Conservation (phyloP, 2,329 filamentous ascomycete species). For the Remersonia thermophila region DNA sequence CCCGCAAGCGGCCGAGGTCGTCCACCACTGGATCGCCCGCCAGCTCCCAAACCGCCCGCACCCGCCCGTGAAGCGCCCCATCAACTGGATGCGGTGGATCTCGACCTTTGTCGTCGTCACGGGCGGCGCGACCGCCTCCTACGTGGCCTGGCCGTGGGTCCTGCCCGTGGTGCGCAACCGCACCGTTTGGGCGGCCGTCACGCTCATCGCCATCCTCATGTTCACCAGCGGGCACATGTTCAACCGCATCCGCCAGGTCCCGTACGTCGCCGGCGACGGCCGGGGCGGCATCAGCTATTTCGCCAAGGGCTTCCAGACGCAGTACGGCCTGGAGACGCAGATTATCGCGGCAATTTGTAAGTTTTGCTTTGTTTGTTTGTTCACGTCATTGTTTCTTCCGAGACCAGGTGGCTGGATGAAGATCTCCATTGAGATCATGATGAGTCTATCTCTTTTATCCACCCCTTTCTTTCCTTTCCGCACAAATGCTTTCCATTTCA, state of each 20-base stretch:
- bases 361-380: slow-evolving; percentile 2
- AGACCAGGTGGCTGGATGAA: too few relatives aligned
- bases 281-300: slow-evolving; percentile 83
- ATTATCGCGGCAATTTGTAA: slow-evolving; percentile 88
- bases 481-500: too few relatives aligned
- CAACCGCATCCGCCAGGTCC: slow-evolving; percentile 93
- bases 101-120: slow-evolving; percentile 56
- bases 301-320: slow-evolving; percentile 81
- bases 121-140: slow-evolving; percentile 54
- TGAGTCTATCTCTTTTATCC: too few relatives aligned
- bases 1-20: slow-evolving; percentile 59
- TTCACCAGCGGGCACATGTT: slow-evolving; percentile 99
- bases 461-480: too few relatives aligned
- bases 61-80: slow-evolving; percentile 65
- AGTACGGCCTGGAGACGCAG: slow-evolving; percentile 90
- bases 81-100: slow-evolving; percentile 74
- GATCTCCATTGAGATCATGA: too few relatives aligned
- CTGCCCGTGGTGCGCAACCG: slow-evolving; percentile 76
- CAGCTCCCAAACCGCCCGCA: slow-evolving; percentile 69
- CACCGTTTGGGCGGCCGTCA: slow-evolving; percentile 86
- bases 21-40: slow-evolving; percentile 67
- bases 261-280: slow-evolving; percentile 78
- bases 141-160: slow-evolving; percentile 65
- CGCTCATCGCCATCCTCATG: slow-evolving; percentile 75
- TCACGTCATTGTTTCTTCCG: too few relatives aligned